Evolutionary conservation across 345 rosid species (phyloP).

Genomic region (Odontarrhena argentea): DNA sequence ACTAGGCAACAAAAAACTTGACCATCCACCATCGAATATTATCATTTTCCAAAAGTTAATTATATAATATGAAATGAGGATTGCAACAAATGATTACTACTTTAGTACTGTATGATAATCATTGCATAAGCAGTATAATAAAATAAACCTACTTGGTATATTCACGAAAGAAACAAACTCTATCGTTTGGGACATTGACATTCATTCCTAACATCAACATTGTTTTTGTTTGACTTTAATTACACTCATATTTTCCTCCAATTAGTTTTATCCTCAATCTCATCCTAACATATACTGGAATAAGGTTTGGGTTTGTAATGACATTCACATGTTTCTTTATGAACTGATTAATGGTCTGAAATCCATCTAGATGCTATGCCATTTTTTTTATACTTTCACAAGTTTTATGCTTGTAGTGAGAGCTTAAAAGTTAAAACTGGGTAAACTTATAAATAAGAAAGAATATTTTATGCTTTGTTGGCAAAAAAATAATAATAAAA

Average conservation of each 20-base stretch:
- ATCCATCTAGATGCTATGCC: background rate
- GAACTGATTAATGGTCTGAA: background rate
- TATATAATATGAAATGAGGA: constrained; percentile 15
- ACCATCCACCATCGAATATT: background rate
- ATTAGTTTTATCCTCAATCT: background rate
- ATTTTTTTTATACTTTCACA: background rate
- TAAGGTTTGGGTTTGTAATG: constrained; percentile 18
- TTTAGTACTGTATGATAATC: constrained; percentile 8
- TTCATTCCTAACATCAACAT: constrained; percentile 11
- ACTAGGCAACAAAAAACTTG: constrained; percentile 31
- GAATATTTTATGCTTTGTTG: too few species aligned
- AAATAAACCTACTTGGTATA: constrained; percentile 1
- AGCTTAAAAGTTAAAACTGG: background rate
- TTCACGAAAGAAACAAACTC: constrained; percentile 21
- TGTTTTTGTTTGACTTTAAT: constrained; percentile 33
- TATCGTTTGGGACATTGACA: constrained; percentile 5
- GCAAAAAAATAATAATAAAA: too few species aligned
- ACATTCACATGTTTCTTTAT: constrained; percentile 3
- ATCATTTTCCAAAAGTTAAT: background rate
- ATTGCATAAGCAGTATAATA: constrained; percentile 25
- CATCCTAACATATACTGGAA: background rate
- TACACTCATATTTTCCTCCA: background rate
- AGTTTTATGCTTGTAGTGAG: background rate
- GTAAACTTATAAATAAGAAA: background rate
- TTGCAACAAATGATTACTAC: constrained; percentile 24